Conservation (phyloP, 2,329 filamentous ascomycete genomes). For the Sporothrix euskadiensis region DNA sequence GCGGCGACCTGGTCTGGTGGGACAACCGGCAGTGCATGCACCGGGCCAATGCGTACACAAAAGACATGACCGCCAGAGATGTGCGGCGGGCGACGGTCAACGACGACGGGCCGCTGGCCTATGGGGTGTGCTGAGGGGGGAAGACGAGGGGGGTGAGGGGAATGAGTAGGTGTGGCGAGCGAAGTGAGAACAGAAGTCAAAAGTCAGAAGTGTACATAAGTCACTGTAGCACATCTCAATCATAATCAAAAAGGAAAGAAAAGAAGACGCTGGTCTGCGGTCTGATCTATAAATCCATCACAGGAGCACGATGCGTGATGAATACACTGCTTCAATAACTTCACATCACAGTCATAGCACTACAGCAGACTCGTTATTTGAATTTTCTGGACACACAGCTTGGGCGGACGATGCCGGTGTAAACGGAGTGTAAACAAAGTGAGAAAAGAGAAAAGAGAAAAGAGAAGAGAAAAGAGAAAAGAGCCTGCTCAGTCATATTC, state of each 20-base stretch:
- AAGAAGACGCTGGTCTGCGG: too few species aligned
- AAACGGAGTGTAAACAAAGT: background rate
- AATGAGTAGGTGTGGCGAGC: too few species aligned
- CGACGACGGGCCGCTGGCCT: conserved; percentile 13
- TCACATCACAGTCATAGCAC: too few species aligned
- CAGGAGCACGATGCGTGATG: too few species aligned
- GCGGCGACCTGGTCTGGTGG: conserved; percentile 22
- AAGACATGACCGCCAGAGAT: conserved; percentile 1
- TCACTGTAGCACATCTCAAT: too few species aligned
- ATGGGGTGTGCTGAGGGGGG: background rate
- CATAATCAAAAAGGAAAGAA: too few species aligned
- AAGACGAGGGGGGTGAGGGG: background rate
- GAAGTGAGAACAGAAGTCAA: too few species aligned
- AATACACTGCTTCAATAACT: too few species aligned
- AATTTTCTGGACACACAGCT: too few species aligned
- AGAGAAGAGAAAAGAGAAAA: background rate
- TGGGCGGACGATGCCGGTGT: background rate
- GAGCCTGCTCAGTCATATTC: background rate
- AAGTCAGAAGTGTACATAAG: too few species aligned
- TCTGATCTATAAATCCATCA: too few species aligned
- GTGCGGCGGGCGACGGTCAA: conserved; percentile 20
- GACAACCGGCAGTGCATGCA: conserved; percentile 24
- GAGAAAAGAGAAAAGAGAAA: background rate
- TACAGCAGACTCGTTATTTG: too few species aligned
- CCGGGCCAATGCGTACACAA: conserved; percentile 12